Conservation (phyloP, 2,329 filamentous ascomycete genomes). For the Bipolaris bicolor region DNA sequence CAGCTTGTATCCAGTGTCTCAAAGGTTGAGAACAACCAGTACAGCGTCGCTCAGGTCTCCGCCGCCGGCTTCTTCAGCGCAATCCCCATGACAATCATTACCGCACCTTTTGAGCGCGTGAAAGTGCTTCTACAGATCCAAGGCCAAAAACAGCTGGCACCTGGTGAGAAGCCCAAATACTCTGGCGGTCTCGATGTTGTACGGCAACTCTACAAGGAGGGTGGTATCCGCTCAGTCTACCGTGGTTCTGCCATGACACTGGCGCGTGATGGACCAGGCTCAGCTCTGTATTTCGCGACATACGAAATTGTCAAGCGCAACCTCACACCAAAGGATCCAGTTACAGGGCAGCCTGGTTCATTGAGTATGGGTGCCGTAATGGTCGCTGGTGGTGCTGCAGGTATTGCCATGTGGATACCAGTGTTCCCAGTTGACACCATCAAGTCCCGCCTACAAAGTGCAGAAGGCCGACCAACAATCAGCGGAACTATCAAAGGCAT, state of each 20-base stretch:
- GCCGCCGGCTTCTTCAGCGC: constrained; percentile 93
- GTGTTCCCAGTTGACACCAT: constrained; percentile 98
- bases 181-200: constrained; percentile 87
- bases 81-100: constrained; percentile 96
- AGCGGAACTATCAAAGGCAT: constrained; percentile 79
- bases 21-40: constrained; percentile 70
- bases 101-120: constrained; percentile 98
- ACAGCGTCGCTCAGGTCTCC: constrained; percentile 85
- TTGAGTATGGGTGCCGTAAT: constrained; percentile 83
- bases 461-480: constrained; percentile 82
- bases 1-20: constrained; percentile 75
- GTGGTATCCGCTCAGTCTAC: constrained; percentile 90
- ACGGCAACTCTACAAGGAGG: constrained; percentile 88
- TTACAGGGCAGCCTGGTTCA: constrained; percentile 73
- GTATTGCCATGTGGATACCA: constrained; percentile 98
- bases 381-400: constrained; percentile 84
- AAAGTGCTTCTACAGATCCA: constrained; percentile 99
- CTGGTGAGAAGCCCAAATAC: constrained; percentile 93
- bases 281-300: constrained; percentile 93
- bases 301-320: constrained; percentile 94
- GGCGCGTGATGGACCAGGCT: constrained; percentile 90
- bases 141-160: constrained; percentile 81
- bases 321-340: constrained; percentile 81
- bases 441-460: constrained; percentile 92
- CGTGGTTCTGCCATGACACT: constrained; percentile 89